phyloP scores from a whole-genome alignment of 306 rosid species.

The Lathyrus sativus region DNA sequence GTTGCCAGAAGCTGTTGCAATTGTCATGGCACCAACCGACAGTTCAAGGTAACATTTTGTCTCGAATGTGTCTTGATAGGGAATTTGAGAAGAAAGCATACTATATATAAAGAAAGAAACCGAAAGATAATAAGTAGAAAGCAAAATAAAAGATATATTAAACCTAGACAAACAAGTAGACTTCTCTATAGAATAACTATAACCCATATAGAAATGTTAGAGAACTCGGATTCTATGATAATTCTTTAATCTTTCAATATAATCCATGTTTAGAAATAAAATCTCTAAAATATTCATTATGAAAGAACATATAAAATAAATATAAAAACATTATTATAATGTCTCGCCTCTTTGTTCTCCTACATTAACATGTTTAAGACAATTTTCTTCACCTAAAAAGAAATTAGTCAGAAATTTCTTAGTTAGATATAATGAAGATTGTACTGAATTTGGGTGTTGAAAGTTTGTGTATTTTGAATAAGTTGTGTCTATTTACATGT shows the following conservation, averaged over 20 bases:
- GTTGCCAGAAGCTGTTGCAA: conserved; percentile 98
- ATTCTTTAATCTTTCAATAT: neutral
- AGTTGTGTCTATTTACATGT: conserved; percentile 30
- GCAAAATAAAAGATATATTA: neutral
- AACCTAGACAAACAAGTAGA: conserved; percentile 13
- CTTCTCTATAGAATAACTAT: conserved; percentile 12
- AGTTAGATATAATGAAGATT: neutral
- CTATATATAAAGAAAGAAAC: neutral
- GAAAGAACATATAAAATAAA: neutral
- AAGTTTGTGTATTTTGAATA: conserved; percentile 29
- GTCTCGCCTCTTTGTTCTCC: conserved; percentile 18
- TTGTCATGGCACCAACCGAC: conserved; percentile 96
- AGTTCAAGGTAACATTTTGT: conserved; percentile 61
- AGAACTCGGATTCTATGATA: neutral
- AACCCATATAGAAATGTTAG: conserved; percentile 26
- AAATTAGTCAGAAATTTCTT: conserved; percentile 4
- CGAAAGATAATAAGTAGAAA: neutral
- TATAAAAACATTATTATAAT: neutral
- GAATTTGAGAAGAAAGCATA: conserved; percentile 19
- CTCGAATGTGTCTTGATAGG: conserved; percentile 29
- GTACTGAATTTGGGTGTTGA: neutral
- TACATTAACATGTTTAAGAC: conserved; percentile 10
- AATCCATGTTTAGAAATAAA: neutral
- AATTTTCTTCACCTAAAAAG: conserved; percentile 10
- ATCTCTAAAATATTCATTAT: neutral